These are phyloP conservation scores for Pouteria glomerata DNA, from an alignment of 148 eudicot genomes.

Conservation along the genomic window DNA sequence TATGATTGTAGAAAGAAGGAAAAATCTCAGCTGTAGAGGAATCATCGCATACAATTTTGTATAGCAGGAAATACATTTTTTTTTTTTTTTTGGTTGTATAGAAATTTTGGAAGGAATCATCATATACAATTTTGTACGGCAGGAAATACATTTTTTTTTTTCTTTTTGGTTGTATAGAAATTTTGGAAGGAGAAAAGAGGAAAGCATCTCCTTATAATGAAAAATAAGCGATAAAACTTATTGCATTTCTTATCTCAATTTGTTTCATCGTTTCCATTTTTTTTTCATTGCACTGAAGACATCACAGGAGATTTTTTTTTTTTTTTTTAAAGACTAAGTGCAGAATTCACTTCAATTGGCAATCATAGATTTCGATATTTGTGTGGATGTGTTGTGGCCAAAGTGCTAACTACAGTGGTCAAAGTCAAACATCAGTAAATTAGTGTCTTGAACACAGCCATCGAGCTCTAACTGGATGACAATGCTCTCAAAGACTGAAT, in stretches of 20 bases:
- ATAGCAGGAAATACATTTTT: neutral
- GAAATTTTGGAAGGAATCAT: neutral
- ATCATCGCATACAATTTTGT: neutral
- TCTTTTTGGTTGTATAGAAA: neutral
- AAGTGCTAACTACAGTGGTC: no score
- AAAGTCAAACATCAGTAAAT: slow-evolving; percentile 2
- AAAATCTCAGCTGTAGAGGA: neutral
- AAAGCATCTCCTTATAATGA: neutral
- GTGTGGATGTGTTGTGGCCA: neutral
- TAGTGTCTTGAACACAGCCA: neutral
- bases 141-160: neutral
- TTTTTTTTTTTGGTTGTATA: neutral
- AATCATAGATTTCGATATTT: neutral
- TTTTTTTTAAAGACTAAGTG: neutral
- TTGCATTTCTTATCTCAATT: neutral
- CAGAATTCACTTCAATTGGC: neutral
- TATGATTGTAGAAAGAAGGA: neutral
- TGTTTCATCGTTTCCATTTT: no score
- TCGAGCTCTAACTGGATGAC: neutral
- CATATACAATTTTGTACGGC: neutral
- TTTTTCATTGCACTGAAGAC: no score
- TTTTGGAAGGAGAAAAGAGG: neutral
- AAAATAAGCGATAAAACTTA: neutral
- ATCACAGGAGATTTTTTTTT: no score
- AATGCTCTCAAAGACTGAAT: slow-evolving; percentile 3